Percentiles rank a stretch among this genome's conserved stretches.
These are phyloP conservation scores for Xylariales sp. DNA, from an alignment of 2,329 filamentous ascomycete genomes.

Conservation along the genomic window DNA sequence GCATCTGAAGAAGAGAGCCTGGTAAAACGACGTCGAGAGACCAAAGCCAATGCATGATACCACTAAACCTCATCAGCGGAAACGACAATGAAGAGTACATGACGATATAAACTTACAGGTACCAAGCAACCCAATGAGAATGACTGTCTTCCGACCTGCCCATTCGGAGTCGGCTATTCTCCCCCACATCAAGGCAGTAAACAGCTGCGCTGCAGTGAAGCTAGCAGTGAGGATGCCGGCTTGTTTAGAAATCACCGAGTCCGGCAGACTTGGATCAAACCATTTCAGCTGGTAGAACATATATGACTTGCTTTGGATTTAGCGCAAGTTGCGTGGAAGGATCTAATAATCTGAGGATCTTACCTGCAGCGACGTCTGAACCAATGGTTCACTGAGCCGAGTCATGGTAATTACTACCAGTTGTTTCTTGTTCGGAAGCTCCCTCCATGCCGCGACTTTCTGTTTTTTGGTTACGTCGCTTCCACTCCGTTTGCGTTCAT, in stretches of 20 bases:
- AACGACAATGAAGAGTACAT: neutral
- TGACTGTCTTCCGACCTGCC: constrained; percentile 70
- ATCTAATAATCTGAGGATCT: no score
- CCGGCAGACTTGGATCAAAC: constrained; percentile 53
- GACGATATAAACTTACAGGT: constrained; percentile 32
- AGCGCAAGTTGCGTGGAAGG: neutral
- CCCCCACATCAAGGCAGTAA: constrained; percentile 81
- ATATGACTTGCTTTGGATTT: constrained; percentile 55
- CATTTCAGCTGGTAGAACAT: constrained; percentile 87
- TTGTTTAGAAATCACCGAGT: constrained; percentile 68
- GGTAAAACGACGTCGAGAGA: constrained; percentile 59
- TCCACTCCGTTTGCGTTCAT: neutral
- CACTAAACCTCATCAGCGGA: constrained; percentile 19
- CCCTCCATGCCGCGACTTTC: constrained; percentile 21
- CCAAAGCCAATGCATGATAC: constrained; percentile 66
- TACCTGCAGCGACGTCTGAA: constrained; percentile 66
- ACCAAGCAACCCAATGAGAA: constrained; percentile 71
- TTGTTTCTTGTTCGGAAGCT: constrained; percentile 70
- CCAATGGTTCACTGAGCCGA: constrained; percentile 75
- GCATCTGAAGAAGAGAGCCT: constrained; percentile 58
- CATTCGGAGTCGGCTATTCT: constrained; percentile 58
- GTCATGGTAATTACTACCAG: constrained; percentile 73
- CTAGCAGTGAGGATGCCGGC: constrained; percentile 73
- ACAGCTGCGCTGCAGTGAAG: constrained; percentile 77
- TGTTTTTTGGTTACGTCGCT: neutral